A percentile compares a stretch with the other conserved stretches of the same genome.
Conservation (phyloP, 495 filamentous ascomycete genomes). For the Stereocaulon alpinum region DNA sequence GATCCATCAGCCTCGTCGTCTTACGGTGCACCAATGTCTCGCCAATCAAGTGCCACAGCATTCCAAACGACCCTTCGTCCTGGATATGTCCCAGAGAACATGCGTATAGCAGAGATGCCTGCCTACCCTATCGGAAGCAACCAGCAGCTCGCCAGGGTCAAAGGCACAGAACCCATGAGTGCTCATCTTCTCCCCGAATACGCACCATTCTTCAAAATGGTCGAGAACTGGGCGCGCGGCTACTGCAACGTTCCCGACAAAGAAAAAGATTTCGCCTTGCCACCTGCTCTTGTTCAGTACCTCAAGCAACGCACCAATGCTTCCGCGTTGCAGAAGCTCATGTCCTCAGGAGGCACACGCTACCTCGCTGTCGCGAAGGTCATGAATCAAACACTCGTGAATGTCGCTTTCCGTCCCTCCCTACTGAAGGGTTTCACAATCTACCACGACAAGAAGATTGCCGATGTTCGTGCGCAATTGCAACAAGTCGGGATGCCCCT, state of each 20-base stretch:
- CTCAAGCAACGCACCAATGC: conserved; percentile 19
- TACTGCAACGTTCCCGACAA: conserved; percentile 16
- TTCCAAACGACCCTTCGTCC: background rate
- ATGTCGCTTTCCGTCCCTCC: conserved; percentile 16
- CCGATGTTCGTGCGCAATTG: conserved; percentile 15
- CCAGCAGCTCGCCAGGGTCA: background rate
- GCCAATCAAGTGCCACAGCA: background rate
- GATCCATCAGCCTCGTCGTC: background rate
- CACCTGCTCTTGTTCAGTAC: conserved; percentile 4
- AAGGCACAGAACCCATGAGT: background rate
- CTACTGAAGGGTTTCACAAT: conserved; percentile 3
- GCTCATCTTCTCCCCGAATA: background rate
- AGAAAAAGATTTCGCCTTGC: conserved; percentile 5
- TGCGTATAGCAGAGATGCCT: background rate
- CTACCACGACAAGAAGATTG: conserved; percentile 17
- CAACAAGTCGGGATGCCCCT: conserved; percentile 12
- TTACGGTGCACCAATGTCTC: too few relatives aligned
- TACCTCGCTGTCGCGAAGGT: conserved; percentile 23
- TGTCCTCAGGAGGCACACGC: conserved; percentile 18
- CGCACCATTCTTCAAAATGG: conserved; percentile 5
- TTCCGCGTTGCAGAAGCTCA: conserved; percentile 14
- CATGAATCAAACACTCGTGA: conserved; percentile 22
- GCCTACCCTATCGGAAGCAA: background rate
- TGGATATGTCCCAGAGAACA: background rate
- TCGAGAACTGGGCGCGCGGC: conserved; percentile 7